Percentiles rank a stretch among this genome's conserved stretches.
phyloP scores from a whole-genome alignment of 331 rosid genomes.

The Acacia pycnantha region DNA sequence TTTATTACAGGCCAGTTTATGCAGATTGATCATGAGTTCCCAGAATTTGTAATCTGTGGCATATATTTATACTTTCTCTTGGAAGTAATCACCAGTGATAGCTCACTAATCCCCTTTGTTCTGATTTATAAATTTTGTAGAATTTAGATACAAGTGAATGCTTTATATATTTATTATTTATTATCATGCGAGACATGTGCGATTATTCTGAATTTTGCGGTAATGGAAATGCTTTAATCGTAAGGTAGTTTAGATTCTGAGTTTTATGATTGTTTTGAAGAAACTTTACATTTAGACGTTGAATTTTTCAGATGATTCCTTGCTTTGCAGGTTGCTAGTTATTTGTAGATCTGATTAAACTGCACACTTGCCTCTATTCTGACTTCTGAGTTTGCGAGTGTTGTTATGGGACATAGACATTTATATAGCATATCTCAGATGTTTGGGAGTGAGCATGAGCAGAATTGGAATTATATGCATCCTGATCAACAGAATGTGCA shows the following conservation, averaged over 20 bases:
- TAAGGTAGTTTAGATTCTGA: constrained; percentile 1
- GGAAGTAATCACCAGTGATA: constrained; percentile 16
- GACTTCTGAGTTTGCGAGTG: constrained; percentile 33
- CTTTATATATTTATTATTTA: constrained; percentile 2
- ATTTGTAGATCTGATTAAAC: constrained; percentile 30
- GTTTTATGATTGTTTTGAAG: constrained; percentile 25
- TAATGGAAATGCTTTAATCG: constrained; percentile 3
- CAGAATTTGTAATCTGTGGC: constrained; percentile 23
- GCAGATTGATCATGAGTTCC: constrained; percentile 26
- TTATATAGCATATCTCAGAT: constrained; percentile 57
- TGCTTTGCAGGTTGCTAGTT: constrained; percentile 42
- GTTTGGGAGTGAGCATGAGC: constrained; percentile 72
- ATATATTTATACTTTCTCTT: neutral
- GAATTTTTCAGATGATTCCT: constrained; percentile 26
- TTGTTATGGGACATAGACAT: constrained; percentile 82
- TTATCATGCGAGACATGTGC: neutral
- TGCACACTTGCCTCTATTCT: constrained; percentile 18
- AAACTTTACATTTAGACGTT: constrained; percentile 20
- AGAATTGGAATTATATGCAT: constrained; percentile 71
- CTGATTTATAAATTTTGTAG: neutral
- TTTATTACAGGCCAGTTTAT: constrained; percentile 24
- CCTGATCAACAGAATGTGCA: constrained; percentile 61
- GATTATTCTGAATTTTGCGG: neutral
- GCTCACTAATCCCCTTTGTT: constrained; percentile 19
- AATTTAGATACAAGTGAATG: constrained; percentile 10